A percentile compares a stretch with the other conserved stretches of the same genome.
Evolutionary conservation across 768 basidiomycete genomes (phyloP).

Genomic region (Serendipita sp.): DNA sequence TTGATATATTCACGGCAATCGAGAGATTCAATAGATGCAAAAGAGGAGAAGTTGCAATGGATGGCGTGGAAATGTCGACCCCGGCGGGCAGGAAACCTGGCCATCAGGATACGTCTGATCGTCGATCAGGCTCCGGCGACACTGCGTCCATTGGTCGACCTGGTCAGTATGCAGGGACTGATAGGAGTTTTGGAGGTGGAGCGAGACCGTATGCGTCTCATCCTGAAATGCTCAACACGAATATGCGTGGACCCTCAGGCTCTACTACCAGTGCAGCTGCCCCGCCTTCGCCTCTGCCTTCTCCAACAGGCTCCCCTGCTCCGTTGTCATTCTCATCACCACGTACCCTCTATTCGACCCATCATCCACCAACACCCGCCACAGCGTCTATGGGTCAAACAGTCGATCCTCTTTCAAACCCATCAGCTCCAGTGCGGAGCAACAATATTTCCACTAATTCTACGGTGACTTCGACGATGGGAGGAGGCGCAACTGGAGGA

Average conservation of each 20-base stretch:
- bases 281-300: constrained; percentile 71
- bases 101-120: not conserved
- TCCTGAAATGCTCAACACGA: not conserved
- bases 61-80: constrained; percentile 47
- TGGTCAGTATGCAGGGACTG: constrained; percentile 3
- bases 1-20: constrained; percentile 58
- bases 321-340: not conserved
- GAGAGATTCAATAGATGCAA: constrained; percentile 60
- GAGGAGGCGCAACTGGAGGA: constrained; percentile 26
- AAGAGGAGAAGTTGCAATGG: constrained; percentile 38
- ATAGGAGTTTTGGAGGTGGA: not conserved
- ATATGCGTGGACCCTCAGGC: not conserved
- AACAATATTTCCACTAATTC: constrained; percentile 42
- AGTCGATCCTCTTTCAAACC: not conserved
- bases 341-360: not conserved
- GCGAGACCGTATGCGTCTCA: constrained; percentile 7
- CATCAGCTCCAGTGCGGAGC: constrained; percentile 4
- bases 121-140: constrained; percentile 1
- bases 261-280: constrained; percentile 30
- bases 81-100: constrained; percentile 14
- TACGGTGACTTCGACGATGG: constrained; percentile 59
- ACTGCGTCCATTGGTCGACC: not conserved
- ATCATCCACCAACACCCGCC: not conserved
- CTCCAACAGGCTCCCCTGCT: constrained; percentile 70
- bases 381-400: not conserved